A percentile compares a stretch with the other conserved stretches of the same genome.
phyloP scores from a whole-genome alignment of 768 basidiomycete genomes.

The Cystofilobasidium capitatum region DNA sequence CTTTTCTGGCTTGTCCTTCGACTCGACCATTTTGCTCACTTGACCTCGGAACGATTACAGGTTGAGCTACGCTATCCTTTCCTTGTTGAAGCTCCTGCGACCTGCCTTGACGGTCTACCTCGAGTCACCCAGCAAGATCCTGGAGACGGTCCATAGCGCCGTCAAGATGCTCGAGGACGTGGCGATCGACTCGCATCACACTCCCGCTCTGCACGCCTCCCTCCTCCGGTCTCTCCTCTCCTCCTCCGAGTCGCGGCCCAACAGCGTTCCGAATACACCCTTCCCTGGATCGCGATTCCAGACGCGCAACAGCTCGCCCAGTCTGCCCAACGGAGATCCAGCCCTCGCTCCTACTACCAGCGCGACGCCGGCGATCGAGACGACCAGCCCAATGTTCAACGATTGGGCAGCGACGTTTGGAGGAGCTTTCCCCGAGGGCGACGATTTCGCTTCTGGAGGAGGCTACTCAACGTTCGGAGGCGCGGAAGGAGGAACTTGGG shows the following conservation, averaged over 20 bases:
- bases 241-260: conserved; percentile 20
- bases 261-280: conserved; percentile 5
- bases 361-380: not conserved
- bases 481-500: not conserved
- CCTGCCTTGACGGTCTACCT: conserved; percentile 54
- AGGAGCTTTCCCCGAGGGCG: not conserved
- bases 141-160: conserved; percentile 65
- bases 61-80: conserved; percentile 47
- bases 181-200: conserved; percentile 70
- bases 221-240: conserved; percentile 63
- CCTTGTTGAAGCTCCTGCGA: conserved; percentile 79
- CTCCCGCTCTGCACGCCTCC: conserved; percentile 76
- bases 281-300: not conserved
- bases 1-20: not conserved
- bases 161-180: conserved; percentile 68
- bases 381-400: not conserved
- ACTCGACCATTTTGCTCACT: not conserved
- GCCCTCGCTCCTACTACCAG: not conserved
- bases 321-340: not conserved
- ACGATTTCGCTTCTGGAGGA: not conserved
- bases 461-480: not conserved
- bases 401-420: not conserved
- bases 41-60: not conserved
- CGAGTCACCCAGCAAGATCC: conserved; percentile 39
- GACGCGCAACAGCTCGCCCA: not conserved